Percentiles rank a stretch among this genome's conserved stretches.
These are phyloP conservation scores for Clavulina sp. DNA, from an alignment of 768 basidiomycete genomes.

Conservation along the genomic window DNA sequence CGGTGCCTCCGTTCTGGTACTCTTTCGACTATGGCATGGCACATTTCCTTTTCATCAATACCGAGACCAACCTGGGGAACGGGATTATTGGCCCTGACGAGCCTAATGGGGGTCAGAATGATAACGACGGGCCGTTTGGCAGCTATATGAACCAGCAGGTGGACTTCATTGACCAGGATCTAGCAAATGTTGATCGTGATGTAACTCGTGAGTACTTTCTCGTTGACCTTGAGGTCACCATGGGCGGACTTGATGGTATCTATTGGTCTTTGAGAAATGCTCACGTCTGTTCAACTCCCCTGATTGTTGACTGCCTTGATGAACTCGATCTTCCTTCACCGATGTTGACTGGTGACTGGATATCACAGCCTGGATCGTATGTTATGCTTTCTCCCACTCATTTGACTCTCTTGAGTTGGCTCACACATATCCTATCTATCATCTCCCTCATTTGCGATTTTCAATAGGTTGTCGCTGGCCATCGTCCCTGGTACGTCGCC, in stretches of 20 bases:
- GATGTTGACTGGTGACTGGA: background rate
- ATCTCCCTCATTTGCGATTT: no score
- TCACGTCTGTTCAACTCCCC: no score
- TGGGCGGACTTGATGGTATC: no score
- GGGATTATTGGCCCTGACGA: background rate
- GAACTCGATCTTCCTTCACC: background rate
- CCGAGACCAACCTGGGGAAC: slow-evolving; percentile 12
- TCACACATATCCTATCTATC: no score
- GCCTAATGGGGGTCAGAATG: background rate
- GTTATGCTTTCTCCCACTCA: background rate
- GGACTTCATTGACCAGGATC: background rate
- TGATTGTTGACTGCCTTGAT: background rate
- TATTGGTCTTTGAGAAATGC: no score
- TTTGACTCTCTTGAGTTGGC: background rate
- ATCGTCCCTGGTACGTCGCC: background rate
- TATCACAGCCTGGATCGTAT: background rate
- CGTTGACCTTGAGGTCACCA: background rate
- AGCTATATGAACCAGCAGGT: background rate
- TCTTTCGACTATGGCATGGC: slow-evolving; percentile 15
- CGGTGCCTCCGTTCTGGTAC: no score
- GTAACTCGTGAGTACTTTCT: background rate
- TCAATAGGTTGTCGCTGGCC: no score
- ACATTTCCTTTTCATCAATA: slow-evolving; percentile 15
- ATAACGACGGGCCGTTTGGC: background rate
- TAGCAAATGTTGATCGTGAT: background rate